Percentiles rank a stretch among this genome's conserved stretches.
These are phyloP conservation scores for Penicillium herquei DNA, from an alignment of 495 filamentous ascomycete species.

Conservation along the genomic window DNA sequence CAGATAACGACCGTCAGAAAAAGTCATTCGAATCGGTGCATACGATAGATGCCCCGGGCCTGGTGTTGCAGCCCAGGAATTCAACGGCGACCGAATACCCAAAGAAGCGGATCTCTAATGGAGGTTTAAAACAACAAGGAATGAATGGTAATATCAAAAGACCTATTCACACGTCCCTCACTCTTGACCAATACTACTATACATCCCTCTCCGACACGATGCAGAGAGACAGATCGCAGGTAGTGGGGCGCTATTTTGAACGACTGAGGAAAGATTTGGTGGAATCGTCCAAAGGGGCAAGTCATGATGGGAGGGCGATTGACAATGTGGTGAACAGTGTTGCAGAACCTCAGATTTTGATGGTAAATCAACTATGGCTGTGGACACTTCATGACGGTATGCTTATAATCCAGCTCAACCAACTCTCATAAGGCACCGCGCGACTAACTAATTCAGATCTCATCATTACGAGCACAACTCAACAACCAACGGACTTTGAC, in stretches of 20 bases:
- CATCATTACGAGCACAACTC: constrained; percentile 13
- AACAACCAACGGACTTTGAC: neutral
- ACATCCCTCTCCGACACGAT: constrained; percentile 19
- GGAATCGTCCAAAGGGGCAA: neutral
- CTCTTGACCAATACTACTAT: constrained; percentile 34
- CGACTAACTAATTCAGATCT: constrained; percentile 2
- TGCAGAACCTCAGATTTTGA: constrained; percentile 5
- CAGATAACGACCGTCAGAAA: too few relatives aligned
- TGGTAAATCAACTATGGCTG: constrained; percentile 20
- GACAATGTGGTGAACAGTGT: neutral
- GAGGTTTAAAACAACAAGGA: neutral
- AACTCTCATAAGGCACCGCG: neutral
- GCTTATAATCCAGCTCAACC: neutral
- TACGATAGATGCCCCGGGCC: too few relatives aligned
- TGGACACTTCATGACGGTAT: constrained; percentile 16
- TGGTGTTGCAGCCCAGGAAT: neutral
- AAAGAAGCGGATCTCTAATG: neutral
- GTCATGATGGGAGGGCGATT: neutral
- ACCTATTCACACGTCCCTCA: constrained; percentile 14
- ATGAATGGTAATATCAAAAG: neutral
- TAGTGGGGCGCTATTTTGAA: constrained; percentile 7
- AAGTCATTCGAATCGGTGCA: too few relatives aligned
- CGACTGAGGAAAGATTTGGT: too few relatives aligned
- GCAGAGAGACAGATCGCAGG: constrained; percentile 26
- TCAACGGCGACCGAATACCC: neutral